Evolutionary conservation across 805 yeast genomes (phyloP), one percentile per base, ranked within the genome.

Genomic region (Lachancea sp.): DNA sequence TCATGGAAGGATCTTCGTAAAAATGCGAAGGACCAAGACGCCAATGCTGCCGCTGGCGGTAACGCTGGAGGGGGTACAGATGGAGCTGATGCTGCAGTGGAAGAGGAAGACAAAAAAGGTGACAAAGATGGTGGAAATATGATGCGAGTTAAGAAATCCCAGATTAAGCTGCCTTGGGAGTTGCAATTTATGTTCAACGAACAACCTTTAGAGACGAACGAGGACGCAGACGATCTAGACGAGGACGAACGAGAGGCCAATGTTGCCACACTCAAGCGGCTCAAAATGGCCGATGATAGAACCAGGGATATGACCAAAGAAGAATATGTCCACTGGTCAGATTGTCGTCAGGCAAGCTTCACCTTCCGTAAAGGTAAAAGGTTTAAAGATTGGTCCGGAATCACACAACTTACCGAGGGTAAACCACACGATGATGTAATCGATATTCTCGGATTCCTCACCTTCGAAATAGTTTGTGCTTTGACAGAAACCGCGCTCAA

Each of bases 271-370:
- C 65, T 87, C 60, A 87, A 88, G 60, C 70, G 97, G 43, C 71
- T 92, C 49, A 87, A 88, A 54, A 80, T 77, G 62, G 97, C 97
- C 3, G 98, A 92, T 63, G 96, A 92, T 38, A 72, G 98, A 46
- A 92, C 98, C 0, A 77, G 71, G 48, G 75, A 82, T 50, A 92
- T 92, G 98, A 92, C 98, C 1, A 83, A 80, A 56, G 96, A 92
- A 54, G 98, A 92, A 58, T 92, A 92, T 55, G 98, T 89, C 13
- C 98, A 92, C 60, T 92, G 97, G 97, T 85, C 96, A 9, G 98
- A 92, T 56, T 92, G 98, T 64, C 76, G 98, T 46, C 98, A 92
- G 61, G 97, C 97, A 1, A 81, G 94, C 44, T 92, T 92, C 60
- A 92, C 98, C 1, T 92, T 88, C 55, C 74, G 97, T 51, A 92